These are phyloP conservation scores for Heimioporus sp. DNA, from an alignment of 768 basidiomycete genomes.

Conservation along the genomic window DNA sequence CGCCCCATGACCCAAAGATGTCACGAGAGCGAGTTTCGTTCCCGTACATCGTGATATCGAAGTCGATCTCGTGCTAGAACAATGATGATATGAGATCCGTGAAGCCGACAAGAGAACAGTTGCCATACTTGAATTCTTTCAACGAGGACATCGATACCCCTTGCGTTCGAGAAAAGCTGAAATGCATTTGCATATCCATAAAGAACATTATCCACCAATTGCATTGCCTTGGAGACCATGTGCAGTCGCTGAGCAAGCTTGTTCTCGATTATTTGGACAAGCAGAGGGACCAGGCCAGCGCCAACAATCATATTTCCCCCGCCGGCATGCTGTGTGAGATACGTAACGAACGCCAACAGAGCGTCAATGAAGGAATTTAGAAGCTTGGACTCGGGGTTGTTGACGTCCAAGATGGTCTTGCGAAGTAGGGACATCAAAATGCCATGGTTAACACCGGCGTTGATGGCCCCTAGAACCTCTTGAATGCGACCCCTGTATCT, in stretches of 20 bases:
- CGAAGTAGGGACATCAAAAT: slow-evolving; percentile 87
- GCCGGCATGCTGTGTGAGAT: slow-evolving; percentile 78
- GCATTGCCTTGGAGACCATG: slow-evolving; percentile 87
- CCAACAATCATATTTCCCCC: slow-evolving; percentile 94
- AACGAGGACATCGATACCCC: slow-evolving; percentile 83
- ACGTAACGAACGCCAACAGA: slow-evolving; percentile 81
- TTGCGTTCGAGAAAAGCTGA: slow-evolving; percentile 77
- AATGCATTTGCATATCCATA: slow-evolving; percentile 90
- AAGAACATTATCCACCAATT: slow-evolving; percentile 87
- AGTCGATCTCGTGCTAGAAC: slow-evolving; percentile 62
- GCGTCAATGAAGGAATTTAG: slow-evolving; percentile 82
- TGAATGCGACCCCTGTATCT: slow-evolving; percentile 79
- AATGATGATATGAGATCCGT: slow-evolving; percentile 8
- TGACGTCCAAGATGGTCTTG: slow-evolving; percentile 73
- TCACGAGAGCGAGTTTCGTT: slow-evolving; percentile 42
- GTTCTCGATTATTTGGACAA: slow-evolving; percentile 89
- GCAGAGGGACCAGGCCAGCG: slow-evolving; percentile 84
- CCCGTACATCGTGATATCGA: slow-evolving; percentile 58
- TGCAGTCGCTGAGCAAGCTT: slow-evolving; percentile 63
- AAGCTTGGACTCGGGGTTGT: slow-evolving; percentile 59
- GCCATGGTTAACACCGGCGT: slow-evolving; percentile 95
- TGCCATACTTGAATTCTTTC: slow-evolving; percentile 77
- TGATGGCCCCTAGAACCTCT: slow-evolving; percentile 87
- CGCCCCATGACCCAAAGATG: slow-evolving; percentile 53
- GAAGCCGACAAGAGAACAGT: not conserved